Conservation (phyloP, 164 flowering plant genomes). For the Vitis labrusca region DNA sequence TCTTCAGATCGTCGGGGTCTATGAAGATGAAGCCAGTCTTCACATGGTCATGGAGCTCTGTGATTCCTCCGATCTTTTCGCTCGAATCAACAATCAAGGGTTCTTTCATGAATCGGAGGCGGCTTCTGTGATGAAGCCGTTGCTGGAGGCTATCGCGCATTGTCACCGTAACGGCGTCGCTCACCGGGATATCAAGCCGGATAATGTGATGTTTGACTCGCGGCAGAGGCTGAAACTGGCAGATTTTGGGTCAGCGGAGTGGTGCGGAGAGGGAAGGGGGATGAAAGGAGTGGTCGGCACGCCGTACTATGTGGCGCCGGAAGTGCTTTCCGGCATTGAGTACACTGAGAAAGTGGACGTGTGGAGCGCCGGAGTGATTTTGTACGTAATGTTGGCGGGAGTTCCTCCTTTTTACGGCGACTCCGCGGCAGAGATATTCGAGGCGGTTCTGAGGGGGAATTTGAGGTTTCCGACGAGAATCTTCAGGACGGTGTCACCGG, state of each 20-base stretch:
- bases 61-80: slow-evolving; percentile 41
- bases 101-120: slow-evolving; percentile 44
- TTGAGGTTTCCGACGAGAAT: slow-evolving; percentile 61
- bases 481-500: slow-evolving; percentile 52
- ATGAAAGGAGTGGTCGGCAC: slow-evolving; percentile 77
- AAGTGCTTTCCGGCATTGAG: slow-evolving; percentile 61
- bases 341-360: slow-evolving; percentile 79
- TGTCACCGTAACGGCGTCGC: slow-evolving; percentile 59
- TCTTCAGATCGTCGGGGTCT: slow-evolving; percentile 36
- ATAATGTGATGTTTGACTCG: slow-evolving; percentile 56
- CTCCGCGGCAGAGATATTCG: slow-evolving; percentile 59
- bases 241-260: slow-evolving; percentile 78
- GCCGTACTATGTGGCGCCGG: slow-evolving; percentile 91
- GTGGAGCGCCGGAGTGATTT: slow-evolving; percentile 81
- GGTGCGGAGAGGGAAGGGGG: slow-evolving; percentile 28
- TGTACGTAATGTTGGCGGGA: slow-evolving; percentile 78
- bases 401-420: slow-evolving; percentile 78
- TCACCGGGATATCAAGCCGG: slow-evolving; percentile 78
- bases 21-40: slow-evolving; percentile 45
- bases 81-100: slow-evolving; percentile 22
- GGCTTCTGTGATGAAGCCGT: slow-evolving; percentile 24
- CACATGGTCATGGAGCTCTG: slow-evolving; percentile 54
- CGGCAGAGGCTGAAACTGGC: slow-evolving; percentile 44
- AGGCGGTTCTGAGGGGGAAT: slow-evolving; percentile 61
- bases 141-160: slow-evolving; percentile 47